These are phyloP conservation scores for Arabidopsis thaliana DNA, from an alignment of 345 rosid genomes.

Conservation along the genomic window TAIR10.1 NC_003074.8:10856001-10856500, in stretches of 20 bases:
- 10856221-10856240: constrained; percentile 77
- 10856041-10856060: constrained; percentile 36
- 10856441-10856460: not conserved
- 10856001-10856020: constrained; percentile 1
- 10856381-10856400: constrained; percentile 2
- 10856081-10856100: constrained; percentile 12
- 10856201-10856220: constrained; percentile 75
- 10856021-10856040: constrained; percentile 12
- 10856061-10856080: constrained; percentile 48
- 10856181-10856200: constrained; percentile 71
- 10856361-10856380: constrained; percentile 15
- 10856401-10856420: not conserved
- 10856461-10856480: not conserved
- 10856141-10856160: not conserved
- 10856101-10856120: not conserved
- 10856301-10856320: constrained; percentile 72
- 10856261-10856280: constrained; percentile 68
- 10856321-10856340: constrained; percentile 11
- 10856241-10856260: constrained; percentile 77
- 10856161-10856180: constrained; percentile 1
- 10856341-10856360: constrained; percentile 31
- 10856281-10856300: constrained; percentile 66
- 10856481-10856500: not conserved
- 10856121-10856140: not conserved
- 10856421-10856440: not conserved